Conservation (phyloP, 495 filamentous ascomycete species). For the Aspergillus leporis region DNA sequence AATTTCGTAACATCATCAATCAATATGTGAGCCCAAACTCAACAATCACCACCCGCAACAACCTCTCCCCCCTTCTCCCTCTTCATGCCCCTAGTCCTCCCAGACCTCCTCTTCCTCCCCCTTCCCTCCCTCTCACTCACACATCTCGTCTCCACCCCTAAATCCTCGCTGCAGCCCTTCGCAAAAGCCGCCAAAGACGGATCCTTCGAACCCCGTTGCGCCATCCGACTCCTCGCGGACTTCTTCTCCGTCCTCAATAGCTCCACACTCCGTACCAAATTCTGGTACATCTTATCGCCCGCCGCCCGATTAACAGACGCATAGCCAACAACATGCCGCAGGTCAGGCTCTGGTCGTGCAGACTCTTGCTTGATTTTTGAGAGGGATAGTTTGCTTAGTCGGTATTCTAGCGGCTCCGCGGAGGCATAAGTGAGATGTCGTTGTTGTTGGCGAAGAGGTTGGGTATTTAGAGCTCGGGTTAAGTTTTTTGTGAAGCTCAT, state of each 20-base stretch:
- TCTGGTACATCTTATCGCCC: constrained; percentile 1
- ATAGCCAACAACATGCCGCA: not conserved
- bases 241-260: not conserved
- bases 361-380: constrained; percentile 2
- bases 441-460: not conserved
- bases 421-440: not conserved
- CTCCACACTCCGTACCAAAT: not conserved
- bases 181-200: not conserved
- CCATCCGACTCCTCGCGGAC: not conserved
- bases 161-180: not conserved
- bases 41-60: not conserved
- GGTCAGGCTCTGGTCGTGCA: not conserved
- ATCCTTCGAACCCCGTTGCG: not conserved
- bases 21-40: too few species aligned
- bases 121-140: not conserved
- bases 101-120: not conserved
- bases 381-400: not conserved
- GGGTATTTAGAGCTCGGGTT: not conserved
- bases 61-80: not conserved
- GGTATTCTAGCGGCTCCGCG: not conserved
- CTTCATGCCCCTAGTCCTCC: not conserved
- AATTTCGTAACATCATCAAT: not conserved
- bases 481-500: constrained; percentile 4
- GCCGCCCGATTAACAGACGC: not conserved
- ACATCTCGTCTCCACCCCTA: not conserved